Base-by-base conservation (phyloP, 106 monocot genomes). In the Platanthera guangdongensis region DNA sequence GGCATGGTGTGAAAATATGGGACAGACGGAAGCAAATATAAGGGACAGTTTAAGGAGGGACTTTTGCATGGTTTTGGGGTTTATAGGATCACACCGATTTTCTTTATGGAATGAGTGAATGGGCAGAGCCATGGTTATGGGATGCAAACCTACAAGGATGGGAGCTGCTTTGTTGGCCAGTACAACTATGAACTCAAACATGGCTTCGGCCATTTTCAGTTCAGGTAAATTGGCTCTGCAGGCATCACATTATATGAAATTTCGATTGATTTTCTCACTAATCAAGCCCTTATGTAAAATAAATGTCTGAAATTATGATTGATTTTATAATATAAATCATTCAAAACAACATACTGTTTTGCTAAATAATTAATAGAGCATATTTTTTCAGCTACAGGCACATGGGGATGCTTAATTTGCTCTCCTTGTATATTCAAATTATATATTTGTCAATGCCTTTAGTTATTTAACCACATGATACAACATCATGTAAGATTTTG, bases 61-160 rank as follows among this genome's bases (percentile, higher is more conserved):
- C 50, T 80, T 51, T 45, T 68, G n/a, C 62, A 80, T 75, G 80
- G 75, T 19, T 80, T 68, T 13, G 75, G 80, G 25, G 75, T 80
- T 46, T 80, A 80, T 69, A 51, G 80, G 47, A 75, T 50, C 75
- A 75, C 49, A 80, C 80, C 3, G 80, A 75, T 3, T 75, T 75
- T 75, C 65, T 80, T 14, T 80, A 80, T 69, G 80, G 80, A 75
- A 75, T 80, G 80, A 75, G 52, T 74, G 46, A 75, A 75, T 69
- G 75, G 80, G 32, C 80, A 80, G 68, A 80, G 74, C 75, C 80
- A 80, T 69, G 80, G 80, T n/a, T 68, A 74, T 69, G 80, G 80
- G 8, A 68, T 75, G 64, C 80, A 80, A 47, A 80, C 80, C 4
- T 80, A 75, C 21, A 75, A 68, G 9, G 80, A 80, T 25, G 75